Base-by-base conservation (phyloP, 2,329 filamentous ascomycete species). In the Fusarium hainanense region DNA sequence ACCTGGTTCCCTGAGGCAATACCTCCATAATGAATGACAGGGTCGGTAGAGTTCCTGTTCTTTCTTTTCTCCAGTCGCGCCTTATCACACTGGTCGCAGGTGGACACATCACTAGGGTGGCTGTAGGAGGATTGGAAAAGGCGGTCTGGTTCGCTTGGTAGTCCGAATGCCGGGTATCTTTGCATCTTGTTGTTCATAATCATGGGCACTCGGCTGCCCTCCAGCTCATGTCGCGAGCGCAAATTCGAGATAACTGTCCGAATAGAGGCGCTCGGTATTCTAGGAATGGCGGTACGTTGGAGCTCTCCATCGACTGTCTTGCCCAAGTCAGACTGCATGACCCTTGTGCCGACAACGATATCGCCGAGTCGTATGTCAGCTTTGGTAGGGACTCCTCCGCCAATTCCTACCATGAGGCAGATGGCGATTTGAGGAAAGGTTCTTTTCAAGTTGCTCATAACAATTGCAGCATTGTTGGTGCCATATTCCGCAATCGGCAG, bases 341-440 rank as follows among this genome's bases (percentile, higher is more conserved):
- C 70, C 1, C 71, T 66, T 0, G 30, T 4, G 1, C 76, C 75
- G 0, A 78, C 73, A 1, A 77, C 70, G 2, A 78, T 18, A n/a
- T 78, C 76, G 0, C 77, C 77, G 1, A 78, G 48, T 3, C 72
- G 70, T 7, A 78, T 58, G 6, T 78, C 76, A 3, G 28, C 54
- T 13, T 28, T 61, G 2, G 32, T 58, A 1, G 69, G 69, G 0
- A 32, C 58, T 0, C 75, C 76, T 0, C 76, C 75, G 2, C 74
- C 76, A 12, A 77, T 75, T 0, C 75, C 76, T 0, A 77, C 76
- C 66, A 77, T 75, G 7, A 78, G 46, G 0, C 68, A 66, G 0
- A 64, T 6, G 0, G 25, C 12, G 4, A 74, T 52, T 55, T 59
- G 0, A 54, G 85, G 66, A 82, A 89, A 25, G 91, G 91, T 85